A percentile compares a stretch with the other conserved stretches of the same genome.
phyloP scores from a whole-genome alignment of 176 grass and related monocot genomes.

The Aegilops speltoides region DNA sequence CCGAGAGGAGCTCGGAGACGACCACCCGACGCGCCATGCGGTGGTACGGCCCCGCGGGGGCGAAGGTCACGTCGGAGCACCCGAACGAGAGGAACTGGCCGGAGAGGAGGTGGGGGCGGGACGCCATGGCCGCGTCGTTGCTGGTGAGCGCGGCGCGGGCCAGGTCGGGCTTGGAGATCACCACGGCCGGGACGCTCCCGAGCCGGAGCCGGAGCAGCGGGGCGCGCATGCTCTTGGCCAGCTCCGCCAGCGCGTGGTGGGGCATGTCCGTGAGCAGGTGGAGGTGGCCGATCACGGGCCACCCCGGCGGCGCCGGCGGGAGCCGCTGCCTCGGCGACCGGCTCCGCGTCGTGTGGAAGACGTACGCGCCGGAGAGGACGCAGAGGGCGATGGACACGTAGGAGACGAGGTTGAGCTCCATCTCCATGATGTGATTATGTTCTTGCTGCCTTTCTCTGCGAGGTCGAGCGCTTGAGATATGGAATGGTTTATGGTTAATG shows the following conservation, averaged over 20 bases:
- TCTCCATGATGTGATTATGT: background rate
- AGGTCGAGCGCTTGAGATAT: background rate
- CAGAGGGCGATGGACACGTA: background rate
- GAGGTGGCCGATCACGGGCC: conserved; percentile 3
- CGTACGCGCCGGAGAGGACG: background rate
- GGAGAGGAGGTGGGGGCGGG: background rate
- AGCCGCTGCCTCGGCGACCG: background rate
- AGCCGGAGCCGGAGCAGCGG: background rate
- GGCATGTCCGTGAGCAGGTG: conserved; percentile 17
- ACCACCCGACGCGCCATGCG: background rate
- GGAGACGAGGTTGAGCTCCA: background rate
- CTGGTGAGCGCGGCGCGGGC: conserved; percentile 9
- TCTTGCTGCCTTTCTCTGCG: background rate
- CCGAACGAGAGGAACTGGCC: conserved; percentile 5
- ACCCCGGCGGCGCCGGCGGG: background rate
- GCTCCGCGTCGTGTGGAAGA: background rate
- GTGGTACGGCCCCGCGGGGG: background rate
- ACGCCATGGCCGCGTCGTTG: conserved; percentile 7
- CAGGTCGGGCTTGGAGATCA: conserved; percentile 10
- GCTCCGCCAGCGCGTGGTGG: background rate
- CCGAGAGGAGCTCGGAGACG: conserved; percentile 1
- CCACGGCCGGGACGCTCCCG: background rate
- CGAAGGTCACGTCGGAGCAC: conserved; percentile 1
- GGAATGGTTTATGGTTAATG: background rate
- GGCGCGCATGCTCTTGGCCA: background rate